Conservation (phyloP, 768 basidiomycete genomes). For the Holtermanniella nyarrowii region DNA sequence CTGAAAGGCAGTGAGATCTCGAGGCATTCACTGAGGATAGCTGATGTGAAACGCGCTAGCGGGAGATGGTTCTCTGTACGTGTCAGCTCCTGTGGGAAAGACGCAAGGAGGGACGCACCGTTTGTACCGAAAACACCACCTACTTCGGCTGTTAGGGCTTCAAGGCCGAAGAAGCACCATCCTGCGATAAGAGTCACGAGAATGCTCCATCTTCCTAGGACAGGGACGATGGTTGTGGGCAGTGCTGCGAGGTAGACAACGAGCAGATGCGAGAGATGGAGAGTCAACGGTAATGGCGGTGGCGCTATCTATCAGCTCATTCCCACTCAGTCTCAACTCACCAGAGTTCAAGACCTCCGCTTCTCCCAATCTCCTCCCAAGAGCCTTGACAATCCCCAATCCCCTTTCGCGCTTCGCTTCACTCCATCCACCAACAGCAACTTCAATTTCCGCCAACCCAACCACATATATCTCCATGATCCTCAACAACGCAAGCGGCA, state of each 20-base stretch:
- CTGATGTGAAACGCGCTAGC: constrained; percentile 22
- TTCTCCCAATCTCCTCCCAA: constrained; percentile 24
- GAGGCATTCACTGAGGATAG: constrained; percentile 28
- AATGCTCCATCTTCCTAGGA: constrained; percentile 21
- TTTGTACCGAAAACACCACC: constrained; percentile 36
- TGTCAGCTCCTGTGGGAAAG: background rate
- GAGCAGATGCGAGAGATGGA: constrained; percentile 35
- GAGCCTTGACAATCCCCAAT: constrained; percentile 22
- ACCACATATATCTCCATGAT: constrained; percentile 35
- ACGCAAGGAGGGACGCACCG: constrained; percentile 10
- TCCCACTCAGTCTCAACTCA: constrained; percentile 10
- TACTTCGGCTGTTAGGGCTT: constrained; percentile 37
- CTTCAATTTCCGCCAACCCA: constrained; percentile 19
- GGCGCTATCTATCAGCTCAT: constrained; percentile 21
- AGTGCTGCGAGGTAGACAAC: constrained; percentile 36
- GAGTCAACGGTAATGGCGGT: constrained; percentile 34
- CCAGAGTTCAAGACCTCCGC: constrained; percentile 33
- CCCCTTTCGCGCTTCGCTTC: constrained; percentile 34
- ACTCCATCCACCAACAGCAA: constrained; percentile 22
- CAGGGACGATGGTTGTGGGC: constrained; percentile 30
- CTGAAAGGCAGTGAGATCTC: constrained; percentile 26
- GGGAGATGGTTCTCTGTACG: constrained; percentile 34
- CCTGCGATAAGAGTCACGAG: constrained; percentile 32
- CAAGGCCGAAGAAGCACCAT: constrained; percentile 37
- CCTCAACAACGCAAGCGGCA: constrained; percentile 31